Evolutionary conservation across 305 asterid genomes (phyloP).

Genomic region (Plantago lanceolata): DNA sequence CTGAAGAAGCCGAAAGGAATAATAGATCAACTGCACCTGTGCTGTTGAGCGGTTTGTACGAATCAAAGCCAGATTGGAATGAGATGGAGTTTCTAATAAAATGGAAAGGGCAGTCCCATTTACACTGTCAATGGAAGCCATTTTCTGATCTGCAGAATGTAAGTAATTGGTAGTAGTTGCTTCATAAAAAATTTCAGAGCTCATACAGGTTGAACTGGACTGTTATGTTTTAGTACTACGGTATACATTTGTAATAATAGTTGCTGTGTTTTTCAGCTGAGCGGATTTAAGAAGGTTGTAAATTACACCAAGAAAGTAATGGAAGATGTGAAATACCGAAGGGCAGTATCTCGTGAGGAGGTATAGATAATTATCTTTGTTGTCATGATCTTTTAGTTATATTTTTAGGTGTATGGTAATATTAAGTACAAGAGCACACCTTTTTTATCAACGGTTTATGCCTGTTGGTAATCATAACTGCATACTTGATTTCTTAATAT

Average conservation of each 20-base stretch:
- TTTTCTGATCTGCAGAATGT: slow-evolving; percentile 90
- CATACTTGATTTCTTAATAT: not conserved
- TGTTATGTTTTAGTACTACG: slow-evolving; percentile 6
- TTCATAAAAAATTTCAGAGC: slow-evolving; percentile 17
- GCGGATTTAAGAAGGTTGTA: slow-evolving; percentile 98
- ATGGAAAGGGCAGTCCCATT: slow-evolving; percentile 99
- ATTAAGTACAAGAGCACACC: not conserved
- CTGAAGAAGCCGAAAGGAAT: slow-evolving; percentile 87
- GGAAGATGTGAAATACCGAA: slow-evolving; percentile 88
- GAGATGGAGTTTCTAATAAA: slow-evolving; percentile 85
- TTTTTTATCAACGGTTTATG: not conserved
- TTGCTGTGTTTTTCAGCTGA: slow-evolving; percentile 66
- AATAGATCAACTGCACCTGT: slow-evolving; percentile 71
- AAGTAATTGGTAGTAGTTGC: slow-evolving; percentile 33
- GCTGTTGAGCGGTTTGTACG: slow-evolving; percentile 71
- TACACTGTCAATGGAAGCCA: slow-evolving; percentile 97
- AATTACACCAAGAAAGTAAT: slow-evolving; percentile 85
- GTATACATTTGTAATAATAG: slow-evolving; percentile 24
- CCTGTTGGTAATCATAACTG: not conserved
- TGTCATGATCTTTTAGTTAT: not conserved
- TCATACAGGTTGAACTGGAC: slow-evolving; percentile 14
- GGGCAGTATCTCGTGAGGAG: slow-evolving; percentile 91
- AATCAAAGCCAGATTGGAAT: slow-evolving; percentile 82
- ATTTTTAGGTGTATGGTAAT: slow-evolving; percentile 11
- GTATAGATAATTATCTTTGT: slow-evolving; percentile 34